Evolutionary conservation across 2,329 filamentous ascomycete genomes (phyloP), one percentile per base, ranked within the genome.

Genomic region (Neofusicoccum umdonicola): DNA sequence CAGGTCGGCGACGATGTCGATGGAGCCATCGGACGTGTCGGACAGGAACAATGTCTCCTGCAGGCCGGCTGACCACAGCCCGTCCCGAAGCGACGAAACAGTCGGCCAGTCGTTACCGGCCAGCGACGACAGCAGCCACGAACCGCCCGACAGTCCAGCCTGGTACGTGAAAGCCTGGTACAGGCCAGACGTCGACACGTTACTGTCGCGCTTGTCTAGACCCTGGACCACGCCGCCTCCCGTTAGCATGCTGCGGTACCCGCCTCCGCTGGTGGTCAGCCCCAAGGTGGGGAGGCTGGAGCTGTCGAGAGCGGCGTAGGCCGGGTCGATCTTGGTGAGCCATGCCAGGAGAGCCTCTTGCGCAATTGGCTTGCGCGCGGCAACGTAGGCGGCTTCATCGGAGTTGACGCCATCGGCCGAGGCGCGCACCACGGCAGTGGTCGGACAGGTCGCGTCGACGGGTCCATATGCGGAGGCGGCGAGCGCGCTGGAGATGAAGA

Each of bases 151-250:
- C 3, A 83, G 72, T 8, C 77, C 81, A 51, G 77, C 71, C 47
- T 82, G 76, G 66, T 83, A 83, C 3, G 80, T 81, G 11, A 82
- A 56, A 4, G 73, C 76, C 69, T 83, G 81, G 62, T 77, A 82
- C 0, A 83, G 66, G 3, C 81, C 81, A 51, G 73, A 77, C 7
- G 77, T 77, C 48, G 73, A 67, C 15, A 42, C 15, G 48, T 75
- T 69, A 64, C 76, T 77, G 60, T 83, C 80, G 61, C 81, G 74
- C 6, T 37, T 68, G 71, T 83, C 81, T 17, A 82, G 71, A 2
- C 71, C 80, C 68, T 82, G 76, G 31, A 82, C 68, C 1, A 82
- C 77, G 44, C 79, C 79, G 31, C 74, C 75, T 45, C 72, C 73
- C 31, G 69, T 69, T 4, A 82, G 73, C 39, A 81, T 69, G 41